Evolutionary conservation across 2,329 filamentous ascomycete genomes (phyloP).

Genomic region (Pezicula radicicola): DNA sequence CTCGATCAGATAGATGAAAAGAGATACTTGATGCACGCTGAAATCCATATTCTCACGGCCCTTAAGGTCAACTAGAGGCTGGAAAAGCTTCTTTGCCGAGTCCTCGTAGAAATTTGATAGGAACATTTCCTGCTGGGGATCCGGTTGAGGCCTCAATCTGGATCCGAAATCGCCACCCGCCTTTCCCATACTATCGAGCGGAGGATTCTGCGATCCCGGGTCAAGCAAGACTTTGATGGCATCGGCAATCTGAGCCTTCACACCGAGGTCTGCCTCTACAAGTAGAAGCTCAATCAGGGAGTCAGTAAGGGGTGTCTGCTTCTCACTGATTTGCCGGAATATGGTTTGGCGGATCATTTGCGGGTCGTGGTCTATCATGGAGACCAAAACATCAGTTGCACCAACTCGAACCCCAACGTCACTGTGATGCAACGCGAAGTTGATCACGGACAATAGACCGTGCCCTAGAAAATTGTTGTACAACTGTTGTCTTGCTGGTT

Average conservation of each 20-base stretch:
- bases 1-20: slow-evolving; percentile 89
- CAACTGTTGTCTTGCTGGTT: slow-evolving; percentile 72
- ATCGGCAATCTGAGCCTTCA: slow-evolving; percentile 94
- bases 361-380: slow-evolving; percentile 93
- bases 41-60: slow-evolving; percentile 66
- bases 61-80: slow-evolving; percentile 80
- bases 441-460: slow-evolving; percentile 85
- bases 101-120: slow-evolving; percentile 86
- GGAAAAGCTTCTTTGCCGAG: slow-evolving; percentile 81
- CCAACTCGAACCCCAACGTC: slow-evolving; percentile 86
- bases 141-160: slow-evolving; percentile 56
- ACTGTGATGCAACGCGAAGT: slow-evolving; percentile 81
- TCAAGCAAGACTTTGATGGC: slow-evolving; percentile 92
- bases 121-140: slow-evolving; percentile 80
- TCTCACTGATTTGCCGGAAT: slow-evolving; percentile 86
- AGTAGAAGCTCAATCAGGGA: slow-evolving; percentile 89
- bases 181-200: slow-evolving; percentile 59
- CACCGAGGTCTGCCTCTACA: slow-evolving; percentile 87
- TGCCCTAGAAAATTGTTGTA: slow-evolving; percentile 89
- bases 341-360: slow-evolving; percentile 92
- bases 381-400: slow-evolving; percentile 89
- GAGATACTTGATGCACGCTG: slow-evolving; percentile 78
- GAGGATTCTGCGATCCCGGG: slow-evolving; percentile 56
- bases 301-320: slow-evolving; percentile 81
- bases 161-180: slow-evolving; percentile 66